Evolutionary conservation across 1,139 yeast genomes (phyloP), one percentile per base, ranked within the genome.

Genomic region (Kazachstania sp.): DNA sequence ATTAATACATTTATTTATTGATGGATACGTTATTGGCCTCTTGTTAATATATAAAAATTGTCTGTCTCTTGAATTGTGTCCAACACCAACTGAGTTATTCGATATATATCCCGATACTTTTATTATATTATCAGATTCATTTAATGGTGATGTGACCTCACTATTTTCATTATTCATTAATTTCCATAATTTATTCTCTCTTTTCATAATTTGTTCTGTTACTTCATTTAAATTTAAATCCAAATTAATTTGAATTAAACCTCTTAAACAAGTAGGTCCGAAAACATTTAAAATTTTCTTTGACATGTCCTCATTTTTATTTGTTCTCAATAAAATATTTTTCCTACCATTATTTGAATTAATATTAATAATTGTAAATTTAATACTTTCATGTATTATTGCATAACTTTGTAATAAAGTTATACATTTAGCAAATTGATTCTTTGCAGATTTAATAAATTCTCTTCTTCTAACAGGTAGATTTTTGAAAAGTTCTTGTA

Each of bases 381-480:
- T 75, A 3, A 83, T 75, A 2, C 73, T 70, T 1, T 78, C 71
- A 50, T 74, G 70, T 8, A 86, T 78, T 3, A 92, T 58, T 12
- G 88, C 74, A 67, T 88, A 86, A 41, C 79, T 75, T 54, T 83
- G 92, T 2, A 94, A 58, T 39, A 84, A 60, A 0, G 69, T 64
- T 2, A 90, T 57, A 18, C 87, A 73, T 56, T 80, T 84, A 44
- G 78, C 71, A 64, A 83, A 87, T 59, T 90, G 97, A 49, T 80
- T 73, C 58, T 79, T 86, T 37, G 71, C 62, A 56, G 84, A 83
- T 61, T 81, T 85, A 19, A 71, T 72, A 47, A 90, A 75, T 53
- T 86, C 90, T 59, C 82, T 83, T 45, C 74, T 70, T 54, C 95
- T 69, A 2, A 86, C 95, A 0, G 95, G 95, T 47, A 86, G 64